Evolutionary conservation across 1,139 yeast genomes (phyloP).

Genomic region (Geotrichum carabidarum): DNA sequence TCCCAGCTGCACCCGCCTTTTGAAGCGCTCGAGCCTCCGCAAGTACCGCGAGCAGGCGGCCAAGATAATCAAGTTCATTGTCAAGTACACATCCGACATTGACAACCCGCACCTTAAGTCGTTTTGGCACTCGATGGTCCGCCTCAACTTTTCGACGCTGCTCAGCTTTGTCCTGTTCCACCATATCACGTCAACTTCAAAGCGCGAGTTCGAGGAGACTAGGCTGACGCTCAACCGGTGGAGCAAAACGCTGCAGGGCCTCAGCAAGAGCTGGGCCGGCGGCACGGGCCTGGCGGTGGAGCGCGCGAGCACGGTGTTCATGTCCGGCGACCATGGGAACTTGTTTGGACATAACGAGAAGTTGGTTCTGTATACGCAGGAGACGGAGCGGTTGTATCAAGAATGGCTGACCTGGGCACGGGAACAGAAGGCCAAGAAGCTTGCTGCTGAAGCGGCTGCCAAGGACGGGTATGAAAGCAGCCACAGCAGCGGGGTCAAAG

Average conservation of each 20-base stretch:
- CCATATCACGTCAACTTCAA: conserved; percentile 34
- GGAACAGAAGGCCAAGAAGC: background rate
- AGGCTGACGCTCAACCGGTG: conserved; percentile 34
- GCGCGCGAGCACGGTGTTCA: conserved; percentile 36
- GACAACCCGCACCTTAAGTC: conserved; percentile 39
- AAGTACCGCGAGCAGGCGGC: conserved; percentile 32
- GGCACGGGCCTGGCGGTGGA: conserved; percentile 38
- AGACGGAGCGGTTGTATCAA: conserved; percentile 13
- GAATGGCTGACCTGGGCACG: conserved; percentile 2
- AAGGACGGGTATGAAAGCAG: background rate
- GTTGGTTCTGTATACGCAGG: conserved; percentile 11
- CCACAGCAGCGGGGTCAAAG: background rate
- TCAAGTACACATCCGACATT: conserved; percentile 35
- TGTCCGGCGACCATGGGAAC: conserved; percentile 19
- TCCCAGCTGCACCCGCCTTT: conserved; percentile 26
- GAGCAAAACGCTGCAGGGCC: conserved; percentile 32
- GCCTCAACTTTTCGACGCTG: conserved; percentile 35
- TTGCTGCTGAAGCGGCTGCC: background rate
- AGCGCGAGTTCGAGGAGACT: conserved; percentile 32
- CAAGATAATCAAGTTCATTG: conserved; percentile 33
- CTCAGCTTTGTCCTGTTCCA: conserved; percentile 36
- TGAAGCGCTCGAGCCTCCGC: conserved; percentile 22
- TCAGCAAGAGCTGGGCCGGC: conserved; percentile 37
- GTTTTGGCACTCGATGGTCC: conserved; percentile 37
- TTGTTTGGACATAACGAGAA: conserved; percentile 8